Evolutionary conservation across 106 monocot species (phyloP), one percentile per base, ranked within the genome.

Genomic region (Allium fistulosum): DNA sequence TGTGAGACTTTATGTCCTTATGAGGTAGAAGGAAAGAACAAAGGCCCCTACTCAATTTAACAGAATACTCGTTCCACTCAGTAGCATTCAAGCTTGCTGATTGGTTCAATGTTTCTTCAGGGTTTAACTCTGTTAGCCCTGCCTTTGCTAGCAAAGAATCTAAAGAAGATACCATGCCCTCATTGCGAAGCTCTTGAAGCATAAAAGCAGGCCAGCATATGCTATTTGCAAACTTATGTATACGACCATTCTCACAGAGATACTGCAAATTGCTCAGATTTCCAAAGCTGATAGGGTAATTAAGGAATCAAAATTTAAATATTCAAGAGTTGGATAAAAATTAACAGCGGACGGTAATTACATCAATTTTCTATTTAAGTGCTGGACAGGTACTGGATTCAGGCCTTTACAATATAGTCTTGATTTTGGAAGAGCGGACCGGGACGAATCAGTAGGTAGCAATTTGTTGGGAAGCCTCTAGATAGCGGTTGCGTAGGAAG

Each of bases 181-280:
- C 53, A 27, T 53, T 72, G 26, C 60, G 63, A 56, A 84, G 82
- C 68, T 90, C 99, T 66, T 99, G 99, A 79, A 99, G 75, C 78
- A 83, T 77, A 72, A 90, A 99, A 46, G 83, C 82, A 69, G 93
- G 90, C 90, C 90, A 99, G 73, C 99, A 92, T 59, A 99, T 81
- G 79, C 90, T 85, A 67, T 93, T 99, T 74, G 99, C 99, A 80
- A 99, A 90, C 61, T 99, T 99, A 46, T 99, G 99, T 73, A 87
- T 70, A 71, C 99, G 92, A 60, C 99, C 99, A 79, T 92, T 99
- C 83, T 99, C 99, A 80, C 83, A 93, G 16, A 99, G 80, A 68
- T 89, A 93, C 78, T 99, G 99, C 62, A 99, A 63, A 85, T 99
- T 99, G 62, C 74, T 85, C 66, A 90, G 46, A 74, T 90, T 99